Base-by-base conservation (phyloP, 1,139 yeast species). In the Saccharomycopsis crataegensis region DNA sequence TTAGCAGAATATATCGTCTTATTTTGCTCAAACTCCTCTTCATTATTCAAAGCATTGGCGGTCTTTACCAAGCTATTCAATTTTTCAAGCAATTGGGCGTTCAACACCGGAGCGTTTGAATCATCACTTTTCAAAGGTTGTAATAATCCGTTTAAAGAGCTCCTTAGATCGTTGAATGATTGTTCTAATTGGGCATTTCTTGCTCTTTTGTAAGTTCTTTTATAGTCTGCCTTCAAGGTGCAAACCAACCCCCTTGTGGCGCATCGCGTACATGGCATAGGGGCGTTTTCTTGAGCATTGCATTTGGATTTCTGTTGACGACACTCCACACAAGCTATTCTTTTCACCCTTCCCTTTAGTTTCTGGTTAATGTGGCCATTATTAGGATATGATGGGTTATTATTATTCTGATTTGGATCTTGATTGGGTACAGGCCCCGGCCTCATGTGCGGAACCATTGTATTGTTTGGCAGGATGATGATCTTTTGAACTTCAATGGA, bases 301-400 rank as follows among this genome's bases (percentile, higher is more conserved):
- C 98, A 93, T 60, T 84, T 80, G 32, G 93, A 75, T 69, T 93
- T 93, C 66, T 93, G 99, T 67, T 93, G 99, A 17, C 99, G 78
- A 65, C 99, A 93, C 65, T 91, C 96, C 2, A 88, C 90, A 71
- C 99, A 93, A 0, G 98, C 98, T 67, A 90, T 82, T 58, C 83
- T 77, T 64, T 83, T 83, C 8, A 61, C 58, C 54, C 62, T 11
- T 61, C 54, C 48, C 42, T 44, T 31, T 37, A 7, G 38, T 47
- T 33, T 40, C 32, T 17, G 43, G 34, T 9, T 41, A 22, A 22
- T 22, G 28, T n/a, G n/a, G n/a, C n/a, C n/a, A n/a, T 22, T 22
- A 22, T 22, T 22, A 22, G 28, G 4, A 22, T 22, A 22, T 22
- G 28, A 22, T 22, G 28, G 28, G 28, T 4, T 22, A 22, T 22